These are phyloP conservation scores for Penicillium mononematosum DNA, from an alignment of 495 filamentous ascomycete genomes.

Conservation along the genomic window DNA sequence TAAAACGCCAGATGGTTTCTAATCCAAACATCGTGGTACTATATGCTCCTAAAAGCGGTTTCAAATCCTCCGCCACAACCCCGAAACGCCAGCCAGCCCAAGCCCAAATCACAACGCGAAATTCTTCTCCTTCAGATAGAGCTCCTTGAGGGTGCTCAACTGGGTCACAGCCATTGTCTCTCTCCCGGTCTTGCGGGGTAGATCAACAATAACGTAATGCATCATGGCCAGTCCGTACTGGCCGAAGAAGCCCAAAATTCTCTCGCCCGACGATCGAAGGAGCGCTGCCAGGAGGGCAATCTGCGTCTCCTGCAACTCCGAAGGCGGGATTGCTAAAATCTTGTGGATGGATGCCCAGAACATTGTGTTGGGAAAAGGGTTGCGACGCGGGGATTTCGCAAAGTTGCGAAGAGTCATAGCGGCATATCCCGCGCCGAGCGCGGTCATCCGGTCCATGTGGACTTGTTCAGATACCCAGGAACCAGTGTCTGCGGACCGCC, in stretches of 20 bases:
- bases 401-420: conserved; percentile 81
- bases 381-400: conserved; percentile 57
- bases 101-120: conserved; percentile 41
- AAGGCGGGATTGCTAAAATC: conserved; percentile 68
- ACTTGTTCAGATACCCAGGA: conserved; percentile 61
- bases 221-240: conserved; percentile 63
- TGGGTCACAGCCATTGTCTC: conserved; percentile 56
- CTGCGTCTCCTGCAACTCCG: conserved; percentile 72
- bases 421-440: conserved; percentile 79
- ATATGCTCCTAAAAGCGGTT: background rate
- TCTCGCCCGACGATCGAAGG: conserved; percentile 66
- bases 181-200: conserved; percentile 53
- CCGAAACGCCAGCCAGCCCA: conserved; percentile 1
- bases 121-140: conserved; percentile 59
- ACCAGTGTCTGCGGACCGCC: conserved; percentile 50
- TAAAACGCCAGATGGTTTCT: background rate
- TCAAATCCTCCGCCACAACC: background rate
- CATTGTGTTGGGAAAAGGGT: conserved; percentile 74
- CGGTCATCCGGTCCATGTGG: conserved; percentile 80
- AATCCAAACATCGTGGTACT: background rate
- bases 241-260: conserved; percentile 77
- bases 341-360: conserved; percentile 77
- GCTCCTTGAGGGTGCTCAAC: conserved; percentile 57
- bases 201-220: conserved; percentile 61
- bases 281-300: conserved; percentile 74